Evolutionary conservation across 2,329 filamentous ascomycete genomes (phyloP).

Genomic region (Whalleya microplaca): DNA sequence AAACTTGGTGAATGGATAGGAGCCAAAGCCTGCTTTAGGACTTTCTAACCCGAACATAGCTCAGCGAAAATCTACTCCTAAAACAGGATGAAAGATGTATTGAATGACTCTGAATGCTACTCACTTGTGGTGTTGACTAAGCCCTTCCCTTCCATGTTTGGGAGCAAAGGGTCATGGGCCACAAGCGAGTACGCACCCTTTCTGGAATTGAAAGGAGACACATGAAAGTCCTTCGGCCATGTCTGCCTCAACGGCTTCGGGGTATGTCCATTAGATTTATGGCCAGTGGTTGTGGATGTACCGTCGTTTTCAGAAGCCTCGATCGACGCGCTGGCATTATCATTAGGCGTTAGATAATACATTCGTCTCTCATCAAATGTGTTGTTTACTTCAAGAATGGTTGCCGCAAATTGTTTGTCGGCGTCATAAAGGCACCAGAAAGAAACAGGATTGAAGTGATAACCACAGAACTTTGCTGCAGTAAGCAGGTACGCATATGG

Average conservation of each 20-base stretch:
- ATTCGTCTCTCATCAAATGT: slow-evolving; percentile 73
- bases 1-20: too few species aligned
- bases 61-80: too few species aligned
- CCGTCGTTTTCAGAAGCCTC: slow-evolving; percentile 18
- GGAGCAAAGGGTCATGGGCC: slow-evolving; percentile 52
- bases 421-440: slow-evolving; percentile 78
- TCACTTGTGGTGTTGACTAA: slow-evolving; percentile 57
- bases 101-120: too few species aligned
- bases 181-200: slow-evolving; percentile 58
- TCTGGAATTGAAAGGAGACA: slow-evolving; percentile 73
- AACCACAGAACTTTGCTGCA: slow-evolving; percentile 69
- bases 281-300: background rate
- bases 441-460: slow-evolving; percentile 75
- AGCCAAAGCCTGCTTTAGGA: too few species aligned
- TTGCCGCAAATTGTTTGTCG: slow-evolving; percentile 59
- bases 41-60: too few species aligned
- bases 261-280: background rate
- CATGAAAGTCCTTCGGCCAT: slow-evolving; percentile 75
- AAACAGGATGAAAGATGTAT: too few species aligned
- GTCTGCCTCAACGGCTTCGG: slow-evolving; percentile 47
- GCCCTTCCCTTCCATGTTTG: slow-evolving; percentile 41
- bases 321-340: slow-evolving; percentile 18
- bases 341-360: slow-evolving; percentile 59
- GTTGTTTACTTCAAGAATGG: slow-evolving; percentile 77
- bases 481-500: slow-evolving; percentile 73